Conservation (phyloP, 2,329 filamentous ascomycete genomes). For the Lachnum nothofagi region DNA sequence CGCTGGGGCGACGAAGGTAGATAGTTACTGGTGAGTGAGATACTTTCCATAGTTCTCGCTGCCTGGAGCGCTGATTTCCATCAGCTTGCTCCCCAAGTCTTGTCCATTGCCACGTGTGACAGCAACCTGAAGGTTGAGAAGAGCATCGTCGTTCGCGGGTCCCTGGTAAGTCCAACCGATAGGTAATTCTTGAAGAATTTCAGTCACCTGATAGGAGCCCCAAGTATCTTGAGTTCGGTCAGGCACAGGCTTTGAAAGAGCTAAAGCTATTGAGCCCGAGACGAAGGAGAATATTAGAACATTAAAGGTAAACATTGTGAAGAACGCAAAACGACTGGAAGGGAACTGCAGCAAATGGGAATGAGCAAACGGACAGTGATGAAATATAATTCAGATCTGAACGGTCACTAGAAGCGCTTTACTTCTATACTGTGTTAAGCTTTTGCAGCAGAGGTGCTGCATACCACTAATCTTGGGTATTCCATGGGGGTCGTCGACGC, state of each 20-base stretch:
- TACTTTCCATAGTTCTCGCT: slow-evolving; percentile 45
- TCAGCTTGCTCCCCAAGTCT: slow-evolving; percentile 2
- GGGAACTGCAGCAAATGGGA: background rate
- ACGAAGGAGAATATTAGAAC: background rate
- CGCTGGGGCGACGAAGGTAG: slow-evolving; percentile 37
- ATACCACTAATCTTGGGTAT: too few species aligned
- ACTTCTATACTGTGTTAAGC: too few species aligned
- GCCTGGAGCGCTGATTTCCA: slow-evolving; percentile 36
- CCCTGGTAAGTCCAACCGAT: slow-evolving; percentile 6
- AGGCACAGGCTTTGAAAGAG: background rate
- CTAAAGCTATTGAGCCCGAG: background rate
- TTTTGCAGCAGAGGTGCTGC: too few species aligned
- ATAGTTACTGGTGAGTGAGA: slow-evolving; percentile 39
- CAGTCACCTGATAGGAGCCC: slow-evolving; percentile 4
- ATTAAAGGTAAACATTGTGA: background rate
- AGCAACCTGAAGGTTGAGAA: slow-evolving; percentile 6
- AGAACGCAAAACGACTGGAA: background rate
- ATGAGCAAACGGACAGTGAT: too few species aligned
- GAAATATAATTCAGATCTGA: too few species aligned
- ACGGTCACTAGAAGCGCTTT: too few species aligned
- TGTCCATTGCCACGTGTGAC: slow-evolving; percentile 1
- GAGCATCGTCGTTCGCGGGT: background rate
- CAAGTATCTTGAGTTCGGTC: background rate
- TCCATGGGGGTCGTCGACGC: too few species aligned
- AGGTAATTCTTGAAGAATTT: background rate